Conservation (phyloP, 805 yeast species). For the Starmerella stigmatis region DNA sequence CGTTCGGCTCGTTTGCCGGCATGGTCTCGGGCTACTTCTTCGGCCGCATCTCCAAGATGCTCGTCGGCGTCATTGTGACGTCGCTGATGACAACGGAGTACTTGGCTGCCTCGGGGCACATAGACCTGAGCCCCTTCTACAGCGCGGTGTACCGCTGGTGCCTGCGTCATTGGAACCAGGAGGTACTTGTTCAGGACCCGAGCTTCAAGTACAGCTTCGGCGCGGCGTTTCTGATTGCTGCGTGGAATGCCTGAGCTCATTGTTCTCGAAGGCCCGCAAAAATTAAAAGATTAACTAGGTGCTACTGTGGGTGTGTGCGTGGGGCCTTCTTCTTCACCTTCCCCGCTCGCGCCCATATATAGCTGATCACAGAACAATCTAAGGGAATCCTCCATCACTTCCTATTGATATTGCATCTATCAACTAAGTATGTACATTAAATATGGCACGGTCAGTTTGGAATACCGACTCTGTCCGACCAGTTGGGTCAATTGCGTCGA, state of each 20-base stretch:
- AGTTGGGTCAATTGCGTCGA: conserved; percentile 35
- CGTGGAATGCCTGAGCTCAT: conserved; percentile 25
- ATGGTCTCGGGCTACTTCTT: conserved; percentile 46
- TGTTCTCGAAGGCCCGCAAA: too few species aligned
- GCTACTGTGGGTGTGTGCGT: too few species aligned
- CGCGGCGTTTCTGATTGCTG: conserved; percentile 31
- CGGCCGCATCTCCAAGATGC: conserved; percentile 49
- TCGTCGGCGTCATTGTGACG: conserved; percentile 43
- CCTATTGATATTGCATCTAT: too few species aligned
- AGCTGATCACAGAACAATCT: neutral
- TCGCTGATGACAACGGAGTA: conserved; percentile 40
- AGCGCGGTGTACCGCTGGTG: conserved; percentile 26
- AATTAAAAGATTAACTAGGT: too few species aligned
- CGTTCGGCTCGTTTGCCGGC: conserved; percentile 55
- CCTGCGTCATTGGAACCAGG: conserved; percentile 33
- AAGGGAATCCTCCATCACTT: too few species aligned
- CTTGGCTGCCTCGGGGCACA: conserved; percentile 44
- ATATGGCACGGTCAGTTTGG: conserved; percentile 11
- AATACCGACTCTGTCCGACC: conserved; percentile 19
- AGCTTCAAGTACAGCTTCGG: conserved; percentile 51
- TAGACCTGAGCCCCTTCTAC: conserved; percentile 24
- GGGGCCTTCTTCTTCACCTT: too few species aligned
- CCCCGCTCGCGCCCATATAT: too few species aligned
- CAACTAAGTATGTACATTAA: conserved; percentile 12
- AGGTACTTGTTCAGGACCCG: conserved; percentile 45